Evolutionary conservation across 2,329 filamentous ascomycete species (phyloP).

Genomic region (Aspergillus tubingensis): DNA sequence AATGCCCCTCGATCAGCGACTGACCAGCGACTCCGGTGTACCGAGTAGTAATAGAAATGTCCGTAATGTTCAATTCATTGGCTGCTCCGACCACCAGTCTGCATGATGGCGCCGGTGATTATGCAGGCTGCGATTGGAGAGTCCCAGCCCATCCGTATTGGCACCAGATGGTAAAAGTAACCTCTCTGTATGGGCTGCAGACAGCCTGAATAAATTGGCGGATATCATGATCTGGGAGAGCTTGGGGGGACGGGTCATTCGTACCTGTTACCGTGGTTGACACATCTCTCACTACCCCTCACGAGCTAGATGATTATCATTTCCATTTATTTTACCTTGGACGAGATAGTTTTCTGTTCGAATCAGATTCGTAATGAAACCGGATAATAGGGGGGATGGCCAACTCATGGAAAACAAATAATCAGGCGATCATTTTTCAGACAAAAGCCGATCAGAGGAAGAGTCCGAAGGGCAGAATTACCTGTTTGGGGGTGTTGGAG

Average conservation of each 20-base stretch:
- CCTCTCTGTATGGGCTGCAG: not conserved
- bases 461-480: not conserved
- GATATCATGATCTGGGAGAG: conserved; percentile 2
- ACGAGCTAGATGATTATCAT: not conserved
- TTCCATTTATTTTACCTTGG: too few relatives aligned
- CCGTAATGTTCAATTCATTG: conserved; percentile 18
- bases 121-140: conserved; percentile 11
- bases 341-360: not conserved
- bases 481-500: not conserved
- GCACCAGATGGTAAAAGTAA: not conserved
- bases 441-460: not conserved
- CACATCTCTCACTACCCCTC: not conserved
- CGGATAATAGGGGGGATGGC: not conserved
- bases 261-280: conserved; percentile 5
- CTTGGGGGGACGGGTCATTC: not conserved
- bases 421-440: not conserved
- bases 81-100: conserved; percentile 7
- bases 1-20: conserved; percentile 10
- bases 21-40: conserved; percentile 10
- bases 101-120: conserved; percentile 10
- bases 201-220: not conserved
- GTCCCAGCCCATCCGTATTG: conserved; percentile 1
- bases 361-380: not conserved
- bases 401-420: not conserved
- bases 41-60: conserved; percentile 13